Evolutionary conservation across 2,329 filamentous ascomycete species (phyloP), one percentile per base, ranked within the genome.

Genomic region (Nemania serpens): DNA sequence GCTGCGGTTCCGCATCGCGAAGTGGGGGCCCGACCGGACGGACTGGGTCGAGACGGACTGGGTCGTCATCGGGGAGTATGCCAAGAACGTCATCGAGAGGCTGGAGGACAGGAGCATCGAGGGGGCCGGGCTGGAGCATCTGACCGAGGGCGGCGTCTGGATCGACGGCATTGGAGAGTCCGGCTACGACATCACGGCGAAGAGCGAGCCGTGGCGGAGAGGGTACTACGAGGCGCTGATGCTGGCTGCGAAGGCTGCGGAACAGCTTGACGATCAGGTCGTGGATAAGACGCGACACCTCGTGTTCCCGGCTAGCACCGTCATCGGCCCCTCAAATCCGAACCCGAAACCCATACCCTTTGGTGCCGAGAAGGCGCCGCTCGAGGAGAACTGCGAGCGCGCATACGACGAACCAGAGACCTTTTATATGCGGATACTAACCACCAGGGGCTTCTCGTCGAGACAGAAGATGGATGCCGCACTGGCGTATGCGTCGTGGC

Each of bases 161-260:
- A 78, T 87, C n/a, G 81, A 82, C 2, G 84, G 82, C 0, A 69
- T 86, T 29, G 84, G 83, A 0, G 79, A 76, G 58, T 79, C 70
- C 0, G 73, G 87, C 0, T 86, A 86, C 66, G 91, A 97, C 72
- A 79, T 95, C 58, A 85, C 85, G 1, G 82, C 77, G 6, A 96
- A 93, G 79, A 89, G 87, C 64, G 91, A 96, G 75, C 82, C 89
- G 51, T 98, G 93, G 94, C 82, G 89, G 69, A 82, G 91, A 57
- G 93, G 92, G 1, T 98, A 98, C 76, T 93, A 89, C 70, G 87
- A 96, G 70, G 84, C 88, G 2, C 77, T 97, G 48, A 91, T 97
- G 86, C 83, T 89, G 11, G 86, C 86, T 61, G 93, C 89, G 0
- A 85, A 86, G 66, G 86, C 88, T 0, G 88, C 92, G 4, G 93